Base-by-base conservation (phyloP, 805 yeast genomes). In the Ogataea ramenticola region DNA sequence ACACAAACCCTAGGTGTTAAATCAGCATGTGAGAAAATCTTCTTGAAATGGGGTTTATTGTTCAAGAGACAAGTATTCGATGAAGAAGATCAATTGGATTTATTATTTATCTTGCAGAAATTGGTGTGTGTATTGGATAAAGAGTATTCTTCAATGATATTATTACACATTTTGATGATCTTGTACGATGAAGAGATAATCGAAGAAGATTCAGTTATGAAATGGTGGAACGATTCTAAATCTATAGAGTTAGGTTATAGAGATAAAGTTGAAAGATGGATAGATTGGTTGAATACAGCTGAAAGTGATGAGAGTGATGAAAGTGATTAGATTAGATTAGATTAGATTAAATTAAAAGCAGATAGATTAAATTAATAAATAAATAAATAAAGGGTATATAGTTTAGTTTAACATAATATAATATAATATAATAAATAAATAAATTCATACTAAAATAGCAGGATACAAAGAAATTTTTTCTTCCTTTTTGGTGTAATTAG, bases 31-130 rank as follows among this genome's bases (percentile, higher is more conserved):
- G 70, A 70, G 16, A 86, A 86, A 57, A 81, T 93, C 22, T 84
- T 90, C 59, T 70, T 68, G 24, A 78, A 79, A 46, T 93, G 98
- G 97, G 83, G 86, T 10, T 68, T 73, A n/a, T 65, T 93, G 59
- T 85, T 86, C 63, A 73, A 72, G 49, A 77, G 97, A 57, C 96
- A 90, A 60, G 90, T 89, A 11, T 91, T 90, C 62, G 91, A 82
- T 45, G 70, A 64, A 22, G 82, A 70, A 7, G 98, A 93, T 51
- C 86, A 82, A 62, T 69, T 82, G 36, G 96, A 89, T 62, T 69
- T 93, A 50, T 65, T 85, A 46, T 51, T 64, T 44, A 66, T 69
- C 26, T 49, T 78, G 21, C 83, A 83, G 57, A 58, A 60, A n/a
- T 54, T 72, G 62, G 63, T 73, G 56, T 46, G 56, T 3, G 47